Evolutionary conservation across 2,329 filamentous ascomycete genomes (phyloP), one percentile per base, ranked within the genome.

Genomic region (Monosporascus sp.): DNA sequence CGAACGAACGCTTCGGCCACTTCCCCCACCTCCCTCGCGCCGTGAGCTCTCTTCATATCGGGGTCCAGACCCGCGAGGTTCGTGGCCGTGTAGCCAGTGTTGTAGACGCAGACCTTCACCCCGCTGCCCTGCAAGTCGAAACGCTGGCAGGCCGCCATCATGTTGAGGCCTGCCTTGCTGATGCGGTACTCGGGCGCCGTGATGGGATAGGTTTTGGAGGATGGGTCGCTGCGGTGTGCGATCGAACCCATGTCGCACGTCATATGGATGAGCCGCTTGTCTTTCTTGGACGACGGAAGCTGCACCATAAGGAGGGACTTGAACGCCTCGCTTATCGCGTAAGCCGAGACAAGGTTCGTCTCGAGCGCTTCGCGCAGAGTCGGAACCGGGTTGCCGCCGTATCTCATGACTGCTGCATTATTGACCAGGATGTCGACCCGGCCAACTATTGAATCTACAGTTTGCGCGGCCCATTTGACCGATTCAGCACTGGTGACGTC

Each of bases 401-500:
- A 36, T 24, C 24, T 22, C 22, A 52, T 57, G 36, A 55, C 51
- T 17, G 55, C 58, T 24, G 56, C 59, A 44, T 62, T 62, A 51
- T 61, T 60, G 48, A 62, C 50, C 11, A 62, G 56, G 34, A 59
- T 51, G 41, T 62, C 60, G 14, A 62, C 38, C 3, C 59, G 54
- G 14, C 59, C 60, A 2, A 34, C 45, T 9, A 56, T 45, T 8
- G 52, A 44, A 39, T 57, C 38, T 20, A 60, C 55, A 5, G 44
- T 22, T 1, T 51, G 47, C 7, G 51, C 59, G 20, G 59, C 60
- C 24, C 17, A 25, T 39, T 39, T 37, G 36, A 62, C 51, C 9
- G 59, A 61, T 24, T 54, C 46, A 17, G 53, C 47, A 1, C 52
- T 53, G 1, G 49, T 59, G 45, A 56, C 57, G 22, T 62, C 58